Conservation (phyloP, 257 asterid genomes). For the Ballota nigra region DNA sequence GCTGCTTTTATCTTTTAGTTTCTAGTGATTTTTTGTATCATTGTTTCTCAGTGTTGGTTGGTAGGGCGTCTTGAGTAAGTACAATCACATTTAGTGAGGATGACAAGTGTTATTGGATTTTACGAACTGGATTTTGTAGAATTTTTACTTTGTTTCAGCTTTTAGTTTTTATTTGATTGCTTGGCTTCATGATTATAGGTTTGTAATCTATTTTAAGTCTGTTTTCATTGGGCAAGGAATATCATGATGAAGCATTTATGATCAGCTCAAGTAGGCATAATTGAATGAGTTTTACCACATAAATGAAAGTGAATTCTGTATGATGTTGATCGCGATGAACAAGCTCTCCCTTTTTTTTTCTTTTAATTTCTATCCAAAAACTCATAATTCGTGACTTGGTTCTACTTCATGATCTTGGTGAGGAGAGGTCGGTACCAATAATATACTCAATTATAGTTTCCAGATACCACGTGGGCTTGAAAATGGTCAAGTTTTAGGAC, state of each 20-base stretch:
- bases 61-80: neutral
- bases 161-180: neutral
- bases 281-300: neutral
- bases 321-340: conserved; percentile 3
- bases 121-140: neutral
- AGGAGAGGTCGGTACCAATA: neutral
- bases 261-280: neutral
- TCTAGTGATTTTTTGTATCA: neutral
- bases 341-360: neutral
- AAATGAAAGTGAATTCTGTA: neutral
- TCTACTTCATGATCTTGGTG: neutral
- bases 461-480: neutral
- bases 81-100: neutral
- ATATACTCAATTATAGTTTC: neutral
- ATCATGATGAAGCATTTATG: neutral
- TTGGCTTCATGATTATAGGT: conserved; percentile 3
- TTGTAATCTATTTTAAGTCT: neutral
- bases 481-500: conserved; percentile 5
- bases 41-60: neutral
- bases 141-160: neutral
- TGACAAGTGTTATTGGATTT: neutral
- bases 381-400: conserved; percentile 7
- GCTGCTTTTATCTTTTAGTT: neutral
- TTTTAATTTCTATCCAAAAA: neutral
- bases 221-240: conserved; percentile 16